These are phyloP conservation scores for Torulaspora gathmanii DNA, from an alignment of 805 yeast species.

Conservation along the genomic window DNA sequence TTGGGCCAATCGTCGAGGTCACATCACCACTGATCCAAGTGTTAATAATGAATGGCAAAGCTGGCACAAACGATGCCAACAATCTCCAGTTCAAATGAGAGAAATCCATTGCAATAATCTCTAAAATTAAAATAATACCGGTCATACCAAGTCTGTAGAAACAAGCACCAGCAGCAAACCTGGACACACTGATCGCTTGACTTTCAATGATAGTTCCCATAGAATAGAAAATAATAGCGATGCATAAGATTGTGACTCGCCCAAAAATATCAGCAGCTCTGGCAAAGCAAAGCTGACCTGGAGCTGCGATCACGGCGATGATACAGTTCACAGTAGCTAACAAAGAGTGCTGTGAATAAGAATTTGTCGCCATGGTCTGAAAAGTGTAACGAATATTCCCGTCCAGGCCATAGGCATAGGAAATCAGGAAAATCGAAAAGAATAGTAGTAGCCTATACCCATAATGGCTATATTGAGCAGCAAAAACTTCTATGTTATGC, in stretches of 20 bases:
- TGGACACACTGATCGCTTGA: slow-evolving; percentile 47
- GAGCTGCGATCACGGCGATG: slow-evolving; percentile 54
- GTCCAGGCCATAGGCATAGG: slow-evolving; percentile 59
- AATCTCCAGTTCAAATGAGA: slow-evolving; percentile 64
- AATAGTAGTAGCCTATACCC: slow-evolving; percentile 41
- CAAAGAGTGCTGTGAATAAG: slow-evolving; percentile 47
- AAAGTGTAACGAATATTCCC: slow-evolving; percentile 43
- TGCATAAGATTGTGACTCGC: slow-evolving; percentile 43
- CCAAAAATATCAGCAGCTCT: slow-evolving; percentile 55
- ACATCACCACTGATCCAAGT: slow-evolving; percentile 67
- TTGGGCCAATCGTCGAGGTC: slow-evolving; percentile 34
- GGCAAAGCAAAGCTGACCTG: slow-evolving; percentile 53
- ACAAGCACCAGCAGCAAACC: slow-evolving; percentile 54
- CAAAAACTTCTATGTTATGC: slow-evolving; percentile 50
- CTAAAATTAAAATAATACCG: slow-evolving; percentile 51
- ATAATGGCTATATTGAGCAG: slow-evolving; percentile 41
- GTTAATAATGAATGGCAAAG: slow-evolving; percentile 63
- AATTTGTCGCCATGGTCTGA: slow-evolving; percentile 47
- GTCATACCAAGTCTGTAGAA: slow-evolving; percentile 48
- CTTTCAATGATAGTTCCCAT: slow-evolving; percentile 54
- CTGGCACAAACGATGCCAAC: slow-evolving; percentile 54
- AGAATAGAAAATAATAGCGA: slow-evolving; percentile 45
- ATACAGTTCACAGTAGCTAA: slow-evolving; percentile 50
- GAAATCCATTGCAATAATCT: slow-evolving; percentile 56
- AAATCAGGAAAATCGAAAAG: slow-evolving; percentile 47